Base-by-base conservation (phyloP, 2,329 filamentous ascomycete genomes). In the Alternaria tenuissima region DNA sequence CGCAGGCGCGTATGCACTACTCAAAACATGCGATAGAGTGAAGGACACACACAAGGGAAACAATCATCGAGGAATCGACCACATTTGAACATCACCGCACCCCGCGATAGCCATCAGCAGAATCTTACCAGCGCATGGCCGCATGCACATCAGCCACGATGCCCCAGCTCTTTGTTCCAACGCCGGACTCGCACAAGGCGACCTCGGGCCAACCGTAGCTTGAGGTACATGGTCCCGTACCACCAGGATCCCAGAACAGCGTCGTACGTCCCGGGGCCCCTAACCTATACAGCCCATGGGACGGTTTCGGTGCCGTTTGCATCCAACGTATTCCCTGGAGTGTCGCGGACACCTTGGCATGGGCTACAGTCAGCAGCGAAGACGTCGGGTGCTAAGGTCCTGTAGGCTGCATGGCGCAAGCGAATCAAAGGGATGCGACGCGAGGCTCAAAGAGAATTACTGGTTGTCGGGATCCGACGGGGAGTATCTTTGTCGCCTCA, bases 201-300 rank as follows among this genome's bases (percentile, higher is more conserved):
- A 11, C 28, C 28, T 30, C 28, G 28, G 28, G 38, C 52, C 51
- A 47, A 52, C 49, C 54, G 43, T 36, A 51, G 54, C 54, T 48
- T 67, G 66, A 68, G 64, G 66, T 59, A 67, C 69, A 53, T 61
- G 67, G 59, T 54, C 60, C 59, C 66, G 65, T 56, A 66, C 55
- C 46, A 41, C 36, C 36, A 43, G 39, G 30, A 53, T 53, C 39
- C 55, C 52, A 53, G 54, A 59, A 51, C 36, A 52, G 59, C 49
- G 32, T 44, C 59, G 59, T 55, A 39, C 38, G 53, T 55, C 54
- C 60, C 48, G 57, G 61, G 60, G 54, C 60, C 62, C 59, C 62
- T 55, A 64, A 52, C 55, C 22, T 51, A 47, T 38, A 26, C 49
- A 42, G 42, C 43, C 20, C 28, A 51, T 36, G 24, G 39, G 52